These are phyloP conservation scores for Ophiostoma quercus DNA, from an alignment of 2,329 filamentous ascomycete genomes.

Conservation along the genomic window DNA sequence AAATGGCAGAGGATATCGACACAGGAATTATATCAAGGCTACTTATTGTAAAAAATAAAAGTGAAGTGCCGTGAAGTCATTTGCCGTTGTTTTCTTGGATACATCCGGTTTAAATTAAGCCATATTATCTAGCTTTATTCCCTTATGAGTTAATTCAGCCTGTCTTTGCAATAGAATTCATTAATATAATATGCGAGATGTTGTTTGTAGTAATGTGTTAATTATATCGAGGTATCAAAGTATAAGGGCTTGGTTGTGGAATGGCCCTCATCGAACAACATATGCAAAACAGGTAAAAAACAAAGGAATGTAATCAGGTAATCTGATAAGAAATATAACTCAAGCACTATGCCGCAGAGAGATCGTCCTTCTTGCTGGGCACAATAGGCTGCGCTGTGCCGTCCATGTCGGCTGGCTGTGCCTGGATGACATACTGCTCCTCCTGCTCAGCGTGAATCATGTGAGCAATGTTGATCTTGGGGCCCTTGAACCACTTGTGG, in stretches of 20 bases:
- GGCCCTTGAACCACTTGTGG: conserved; percentile 64
- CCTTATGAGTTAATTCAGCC: not conserved
- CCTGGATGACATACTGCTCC: conserved; percentile 25
- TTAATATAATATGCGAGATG: not conserved
- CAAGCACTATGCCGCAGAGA: conserved; percentile 6
- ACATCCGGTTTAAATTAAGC: not conserved
- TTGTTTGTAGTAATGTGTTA: not conserved
- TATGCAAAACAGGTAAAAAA: too few relatives aligned
- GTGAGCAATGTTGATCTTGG: conserved; percentile 58
- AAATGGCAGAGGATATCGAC: too few relatives aligned
- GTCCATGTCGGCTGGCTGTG: conserved; percentile 10
- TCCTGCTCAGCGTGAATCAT: conserved; percentile 25
- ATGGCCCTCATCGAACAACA: too few relatives aligned
- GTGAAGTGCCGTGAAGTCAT: too few relatives aligned
- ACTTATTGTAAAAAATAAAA: too few relatives aligned
- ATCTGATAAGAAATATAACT: not conserved
- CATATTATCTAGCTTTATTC: not conserved
- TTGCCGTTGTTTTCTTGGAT: not conserved
- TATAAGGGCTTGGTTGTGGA: not conserved
- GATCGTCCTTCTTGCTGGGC: conserved; percentile 18
- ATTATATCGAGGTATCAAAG: not conserved
- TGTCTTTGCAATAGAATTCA: not conserved
- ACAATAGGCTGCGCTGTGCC: conserved; percentile 20
- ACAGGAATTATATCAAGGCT: too few relatives aligned
- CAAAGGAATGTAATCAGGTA: not conserved